These are phyloP conservation scores for Metarhizium humberi DNA, from an alignment of 2,329 filamentous ascomycete genomes.

Conservation along the genomic window DNA sequence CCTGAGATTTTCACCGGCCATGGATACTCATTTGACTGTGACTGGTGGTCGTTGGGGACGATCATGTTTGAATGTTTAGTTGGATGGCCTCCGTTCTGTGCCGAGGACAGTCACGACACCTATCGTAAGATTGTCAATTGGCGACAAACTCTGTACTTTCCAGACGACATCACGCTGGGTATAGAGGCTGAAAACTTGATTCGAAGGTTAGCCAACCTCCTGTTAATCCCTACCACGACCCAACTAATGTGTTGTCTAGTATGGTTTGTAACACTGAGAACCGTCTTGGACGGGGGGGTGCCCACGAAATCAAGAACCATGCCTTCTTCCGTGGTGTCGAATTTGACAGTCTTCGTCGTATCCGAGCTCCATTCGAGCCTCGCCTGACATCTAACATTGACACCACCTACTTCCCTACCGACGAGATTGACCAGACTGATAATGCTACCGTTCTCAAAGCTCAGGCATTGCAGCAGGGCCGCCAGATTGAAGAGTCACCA, in stretches of 20 bases:
- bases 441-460: slow-evolving; percentile 80
- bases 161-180: slow-evolving; percentile 84
- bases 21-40: slow-evolving; percentile 92
- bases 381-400: slow-evolving; percentile 89
- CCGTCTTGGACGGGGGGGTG: slow-evolving; percentile 77
- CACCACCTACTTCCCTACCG: slow-evolving; percentile 96
- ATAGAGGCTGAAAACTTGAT: slow-evolving; percentile 88
- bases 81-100: slow-evolving; percentile 98
- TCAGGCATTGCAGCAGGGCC: slow-evolving; percentile 64
- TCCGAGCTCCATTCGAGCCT: slow-evolving; percentile 92
- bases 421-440: slow-evolving; percentile 96
- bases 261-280: slow-evolving; percentile 92
- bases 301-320: slow-evolving; percentile 87
- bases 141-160: slow-evolving; percentile 92
- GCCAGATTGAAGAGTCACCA: slow-evolving; percentile 64
- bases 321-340: slow-evolving; percentile 95
- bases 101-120: slow-evolving; percentile 93
- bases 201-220: slow-evolving; percentile 55
- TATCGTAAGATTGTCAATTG: slow-evolving; percentile 99
- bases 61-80: slow-evolving; percentile 99
- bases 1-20: slow-evolving; percentile 96
- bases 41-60: slow-evolving; percentile 98
- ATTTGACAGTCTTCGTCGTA: slow-evolving; percentile 85
- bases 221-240: slow-evolving; percentile 2
- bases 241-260: slow-evolving; percentile 32